Conservation (phyloP, 2,329 filamentous ascomycete species). For the Monilinia vaccinii-corymbosi region DNA sequence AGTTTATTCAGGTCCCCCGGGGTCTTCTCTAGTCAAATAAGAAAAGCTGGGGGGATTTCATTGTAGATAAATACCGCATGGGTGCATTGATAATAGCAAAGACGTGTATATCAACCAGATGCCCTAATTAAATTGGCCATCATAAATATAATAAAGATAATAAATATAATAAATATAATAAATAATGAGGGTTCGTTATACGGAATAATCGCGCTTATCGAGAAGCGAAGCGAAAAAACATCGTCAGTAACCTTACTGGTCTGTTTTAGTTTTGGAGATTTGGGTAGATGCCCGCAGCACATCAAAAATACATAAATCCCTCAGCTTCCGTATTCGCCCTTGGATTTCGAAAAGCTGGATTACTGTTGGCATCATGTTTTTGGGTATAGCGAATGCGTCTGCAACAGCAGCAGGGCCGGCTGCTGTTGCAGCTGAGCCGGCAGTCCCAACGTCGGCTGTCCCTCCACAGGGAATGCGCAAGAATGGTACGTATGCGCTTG, state of each 20-base stretch:
- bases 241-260: too few relatives aligned
- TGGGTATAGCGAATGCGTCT: slow-evolving; percentile 18
- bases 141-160: too few relatives aligned
- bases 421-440: slow-evolving; percentile 1
- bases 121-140: too few relatives aligned
- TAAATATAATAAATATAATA: too few relatives aligned
- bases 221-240: neutral
- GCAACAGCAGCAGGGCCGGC: slow-evolving; percentile 16
- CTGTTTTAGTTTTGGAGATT: too few relatives aligned
- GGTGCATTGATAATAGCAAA: too few relatives aligned
- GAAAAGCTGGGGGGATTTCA: too few relatives aligned
- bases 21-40: too few relatives aligned
- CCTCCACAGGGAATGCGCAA: slow-evolving; percentile 56
- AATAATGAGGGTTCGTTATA: neutral
- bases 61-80: too few relatives aligned
- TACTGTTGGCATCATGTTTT: neutral
- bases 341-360: neutral
- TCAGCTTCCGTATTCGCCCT: neutral
- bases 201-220: neutral
- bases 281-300: too few relatives aligned
- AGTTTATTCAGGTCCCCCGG: neutral
- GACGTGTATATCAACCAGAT: too few relatives aligned
- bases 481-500: slow-evolving; percentile 53
- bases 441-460: neutral
- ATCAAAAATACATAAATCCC: neutral